A percentile compares a stretch with the other conserved stretches of the same genome.
Conservation (phyloP, 495 filamentous ascomycete species). For the Cladorrhinum samala region DNA sequence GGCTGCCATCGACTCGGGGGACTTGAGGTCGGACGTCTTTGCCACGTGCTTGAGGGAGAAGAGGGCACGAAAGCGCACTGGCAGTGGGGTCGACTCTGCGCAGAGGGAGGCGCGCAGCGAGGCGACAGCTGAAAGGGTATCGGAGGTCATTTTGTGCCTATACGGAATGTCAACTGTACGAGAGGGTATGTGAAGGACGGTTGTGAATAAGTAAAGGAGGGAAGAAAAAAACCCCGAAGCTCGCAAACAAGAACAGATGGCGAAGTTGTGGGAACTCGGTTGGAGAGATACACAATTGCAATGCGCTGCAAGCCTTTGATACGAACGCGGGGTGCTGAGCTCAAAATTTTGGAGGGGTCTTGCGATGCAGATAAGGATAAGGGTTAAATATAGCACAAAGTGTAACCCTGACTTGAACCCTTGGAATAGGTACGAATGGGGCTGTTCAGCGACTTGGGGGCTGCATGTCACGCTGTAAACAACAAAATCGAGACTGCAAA, state of each 20-base stretch:
- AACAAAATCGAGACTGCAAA: too few species aligned
- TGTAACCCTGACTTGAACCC: background rate
- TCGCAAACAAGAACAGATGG: too few species aligned
- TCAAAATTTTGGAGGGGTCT: slow-evolving; percentile 16
- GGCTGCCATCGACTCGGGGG: slow-evolving; percentile 59
- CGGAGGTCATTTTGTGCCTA: slow-evolving; percentile 1
- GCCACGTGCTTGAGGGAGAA: slow-evolving; percentile 96
- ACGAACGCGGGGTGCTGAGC: slow-evolving; percentile 2
- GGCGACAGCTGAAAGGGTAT: slow-evolving; percentile 35
- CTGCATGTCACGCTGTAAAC: too few species aligned
- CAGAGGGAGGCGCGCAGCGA: slow-evolving; percentile 69
- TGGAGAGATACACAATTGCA: too few species aligned
- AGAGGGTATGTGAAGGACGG: background rate
- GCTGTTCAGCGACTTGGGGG: background rate
- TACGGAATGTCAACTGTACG: background rate
- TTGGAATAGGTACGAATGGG: background rate
- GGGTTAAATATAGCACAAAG: background rate
- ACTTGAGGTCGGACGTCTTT: slow-evolving; percentile 41
- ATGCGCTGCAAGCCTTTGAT: background rate
- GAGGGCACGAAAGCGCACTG: slow-evolving; percentile 88
- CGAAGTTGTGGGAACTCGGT: too few species aligned
- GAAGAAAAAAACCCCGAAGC: slow-evolving; percentile 5
- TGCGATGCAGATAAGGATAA: slow-evolving; percentile 12
- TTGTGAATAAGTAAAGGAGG: background rate
- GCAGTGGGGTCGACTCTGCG: slow-evolving; percentile 73